Base-by-base conservation (phyloP, 192 early-diverging fungal genomes). In the Coemansia biformis region DNA sequence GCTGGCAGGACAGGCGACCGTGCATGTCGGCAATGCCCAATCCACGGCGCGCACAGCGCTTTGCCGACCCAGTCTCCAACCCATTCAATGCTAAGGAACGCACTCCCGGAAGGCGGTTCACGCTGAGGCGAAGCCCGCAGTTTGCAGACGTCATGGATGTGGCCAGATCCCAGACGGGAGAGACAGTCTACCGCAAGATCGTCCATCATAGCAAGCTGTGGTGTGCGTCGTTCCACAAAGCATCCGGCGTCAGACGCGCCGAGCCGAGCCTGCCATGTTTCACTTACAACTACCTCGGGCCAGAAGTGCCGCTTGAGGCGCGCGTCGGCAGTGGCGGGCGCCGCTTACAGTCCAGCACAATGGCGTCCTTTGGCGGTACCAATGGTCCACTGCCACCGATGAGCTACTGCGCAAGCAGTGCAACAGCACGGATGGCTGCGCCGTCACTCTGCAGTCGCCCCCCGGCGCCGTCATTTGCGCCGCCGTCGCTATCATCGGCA, bases 171-270 rank as follows among this genome's bases (percentile, higher is more conserved):
- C 54, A 46, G 13, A 47, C 59, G 16, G 38, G 33, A 23, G 2
- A 26, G 4, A 57, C 64, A 0, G 63, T 39, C 10, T 73, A 73
- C 33, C 52, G 69, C 12, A 59, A 56, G 6, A 57, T 73, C 22
- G 24, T 46, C 7, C 51, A 46, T 12, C 2, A 37, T 14, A 49
- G 55, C 9, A 56, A 40, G 41, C 34, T 46, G 14, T 62, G 69
- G 69, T 48, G 57, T 19, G 52, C 64, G 42, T 53, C 63, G 32
- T 73, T 73, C 38, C 63, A 73, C 43, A 23, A 32, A 4, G 46
- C 26, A 5, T 1, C 33, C 9, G 22, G 21, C 35, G 8, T 7
- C 24, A 21, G 12, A 10, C 0, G 43, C 23, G 35, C 37, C 26
- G 9, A 29, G 26, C 5, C 8, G 16, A 19, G 45, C 39, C 4